Base-by-base conservation (phyloP, 768 basidiomycete species). In the Amanita exitialis region DNA sequence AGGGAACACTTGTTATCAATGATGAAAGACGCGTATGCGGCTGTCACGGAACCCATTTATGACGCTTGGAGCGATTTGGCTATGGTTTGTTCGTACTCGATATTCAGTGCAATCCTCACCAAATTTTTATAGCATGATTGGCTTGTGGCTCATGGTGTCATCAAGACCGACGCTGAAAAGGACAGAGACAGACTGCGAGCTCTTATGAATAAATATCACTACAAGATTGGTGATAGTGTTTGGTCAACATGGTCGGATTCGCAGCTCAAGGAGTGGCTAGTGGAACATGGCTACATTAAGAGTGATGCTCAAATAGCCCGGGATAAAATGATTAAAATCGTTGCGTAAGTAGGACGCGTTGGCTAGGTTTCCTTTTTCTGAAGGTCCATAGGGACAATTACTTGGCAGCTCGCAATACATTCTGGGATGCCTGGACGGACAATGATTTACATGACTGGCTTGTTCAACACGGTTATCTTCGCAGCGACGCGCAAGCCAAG, bases 21-120 rank as follows among this genome's bases (percentile, higher is more conserved):
- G 61, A 86, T 92, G 77, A 72, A 75, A 34, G 71, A 79, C 28
- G 73, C 80, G 0, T 93, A 91, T 61, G 78, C 77, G 35, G 71
- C 73, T 45, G 72, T 78, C 5, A 61, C 80, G 18, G 68, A 75
- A 50, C 86, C 86, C 2, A 64, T 86, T 34, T 98, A 88, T 80
- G 72, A 88, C 18, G 78, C 82, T 3, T 98, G 95, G 94, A 83
- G 82, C 49, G 85, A 89, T 62, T 83, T 80, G 3, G 87, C 89
- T 62, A 79, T 93, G 46, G 86, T 87, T 54, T 45, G 82, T 63
- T 57, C 34, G 8, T 6, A 7, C 4, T 9, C 41, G 32, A 21
- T 48, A 7, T 30, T 28, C 30, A 23, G 41, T 53, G 18, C 20
- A 51, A 12, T 16, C 13, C 15, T 25, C 27, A 10, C 21, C 46